Percentiles rank a stretch among this genome's conserved stretches.
These are phyloP conservation scores for Aspergillus cavernicola DNA, from an alignment of 495 filamentous ascomycete species.

Conservation along the genomic window DNA sequence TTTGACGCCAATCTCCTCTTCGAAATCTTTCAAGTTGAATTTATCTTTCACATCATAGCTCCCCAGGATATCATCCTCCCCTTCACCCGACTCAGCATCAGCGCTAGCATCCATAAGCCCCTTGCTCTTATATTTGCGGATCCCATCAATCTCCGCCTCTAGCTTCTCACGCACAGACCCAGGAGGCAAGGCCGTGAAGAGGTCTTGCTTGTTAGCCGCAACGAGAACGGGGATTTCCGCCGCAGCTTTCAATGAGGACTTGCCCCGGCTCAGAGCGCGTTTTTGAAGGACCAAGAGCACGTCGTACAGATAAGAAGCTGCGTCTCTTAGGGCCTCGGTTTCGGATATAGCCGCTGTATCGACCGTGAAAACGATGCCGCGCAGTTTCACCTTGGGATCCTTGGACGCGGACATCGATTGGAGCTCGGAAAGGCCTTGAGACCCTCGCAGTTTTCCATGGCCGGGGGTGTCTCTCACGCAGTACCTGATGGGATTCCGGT, in stretches of 20 bases:
- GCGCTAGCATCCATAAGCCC: slow-evolving; percentile 66
- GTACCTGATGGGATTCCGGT: slow-evolving; percentile 73
- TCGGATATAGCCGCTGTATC: slow-evolving; percentile 75
- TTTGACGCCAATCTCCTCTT: slow-evolving; percentile 68
- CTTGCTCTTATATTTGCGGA: slow-evolving; percentile 72
- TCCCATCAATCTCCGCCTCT: slow-evolving; percentile 76
- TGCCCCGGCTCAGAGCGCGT: slow-evolving; percentile 52
- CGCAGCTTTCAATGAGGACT: slow-evolving; percentile 52
- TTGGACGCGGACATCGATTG: slow-evolving; percentile 40
- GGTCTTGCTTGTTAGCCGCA: slow-evolving; percentile 90
- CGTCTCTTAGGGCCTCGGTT: slow-evolving; percentile 51
- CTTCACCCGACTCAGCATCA: slow-evolving; percentile 60
- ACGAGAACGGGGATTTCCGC: slow-evolving; percentile 70
- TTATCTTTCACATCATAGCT: slow-evolving; percentile 63
- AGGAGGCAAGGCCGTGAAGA: slow-evolving; percentile 89
- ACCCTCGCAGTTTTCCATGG: slow-evolving; percentile 83
- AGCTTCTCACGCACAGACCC: slow-evolving; percentile 69
- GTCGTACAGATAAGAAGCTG: slow-evolving; percentile 82
- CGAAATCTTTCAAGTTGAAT: slow-evolving; percentile 78
- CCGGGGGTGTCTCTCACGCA: slow-evolving; percentile 85
- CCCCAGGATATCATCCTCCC: slow-evolving; percentile 79
- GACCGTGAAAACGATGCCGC: slow-evolving; percentile 81
- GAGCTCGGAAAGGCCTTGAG: slow-evolving; percentile 40
- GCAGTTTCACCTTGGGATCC: slow-evolving; percentile 52
- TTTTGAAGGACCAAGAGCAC: slow-evolving; percentile 77